These are phyloP conservation scores for Passiflora organensis DNA, from an alignment of 345 rosid genomes.

Conservation along the genomic window DNA sequence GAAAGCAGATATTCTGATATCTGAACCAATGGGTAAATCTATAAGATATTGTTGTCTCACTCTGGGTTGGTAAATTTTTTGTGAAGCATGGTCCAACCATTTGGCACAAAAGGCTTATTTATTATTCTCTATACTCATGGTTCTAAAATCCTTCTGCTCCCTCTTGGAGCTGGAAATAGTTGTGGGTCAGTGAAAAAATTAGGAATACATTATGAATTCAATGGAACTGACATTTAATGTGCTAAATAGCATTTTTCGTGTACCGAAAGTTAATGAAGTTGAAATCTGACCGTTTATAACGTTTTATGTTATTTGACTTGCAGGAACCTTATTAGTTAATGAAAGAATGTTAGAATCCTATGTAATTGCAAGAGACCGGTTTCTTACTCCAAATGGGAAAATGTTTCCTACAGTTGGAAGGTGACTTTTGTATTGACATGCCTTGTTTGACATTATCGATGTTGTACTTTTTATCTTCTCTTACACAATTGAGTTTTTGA, in stretches of 20 bases:
- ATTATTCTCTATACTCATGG: background rate
- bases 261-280: constrained; percentile 2
- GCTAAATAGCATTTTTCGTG: background rate
- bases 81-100: background rate
- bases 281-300: background rate
- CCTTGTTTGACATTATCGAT: background rate
- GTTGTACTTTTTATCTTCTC: background rate
- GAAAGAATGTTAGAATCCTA: constrained; percentile 98
- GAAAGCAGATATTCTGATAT: constrained; percentile 91
- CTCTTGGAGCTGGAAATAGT: background rate
- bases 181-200: no score
- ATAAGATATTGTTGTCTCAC: constrained; percentile 5
- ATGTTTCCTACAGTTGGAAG: constrained; percentile 96
- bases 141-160: background rate
- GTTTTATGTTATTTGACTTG: constrained; percentile 14
- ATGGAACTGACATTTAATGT: constrained; percentile 1
- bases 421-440: constrained; percentile 29
- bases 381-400: constrained; percentile 77
- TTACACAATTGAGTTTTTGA: no score
- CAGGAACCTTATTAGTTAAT: constrained; percentile 90
- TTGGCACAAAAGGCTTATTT: background rate
- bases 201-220: no score
- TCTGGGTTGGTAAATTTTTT: background rate
- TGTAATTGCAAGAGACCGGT: constrained; percentile 95
- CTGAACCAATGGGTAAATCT: constrained; percentile 93